Base-by-base conservation (phyloP, 495 filamentous ascomycete species). In the Immersiella caudata region DNA sequence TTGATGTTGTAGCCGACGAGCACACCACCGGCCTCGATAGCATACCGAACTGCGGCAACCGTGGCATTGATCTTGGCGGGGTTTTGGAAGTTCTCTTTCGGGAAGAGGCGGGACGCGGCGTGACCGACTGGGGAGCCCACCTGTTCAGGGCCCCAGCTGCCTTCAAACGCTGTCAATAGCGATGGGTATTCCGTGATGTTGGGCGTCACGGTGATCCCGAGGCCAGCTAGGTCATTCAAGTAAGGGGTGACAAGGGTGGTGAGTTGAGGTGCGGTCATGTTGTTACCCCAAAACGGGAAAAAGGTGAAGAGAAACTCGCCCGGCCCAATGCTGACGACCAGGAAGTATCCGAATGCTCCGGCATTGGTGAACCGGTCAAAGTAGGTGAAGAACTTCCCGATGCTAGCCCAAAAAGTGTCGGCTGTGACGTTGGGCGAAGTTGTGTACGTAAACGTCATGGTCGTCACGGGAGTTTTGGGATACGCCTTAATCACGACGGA, bases 341-440 rank as follows among this genome's bases (percentile, higher is more conserved):
- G 70, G 75, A 82, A 83, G 76, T 88, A 88, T 20, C 80, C 79
- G 72, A 86, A 88, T 18, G 81, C 82, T 5, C 86, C 85, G 7
- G 80, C 79, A 21, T 82, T 78, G 6, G 84, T 80, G 67, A 83
- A 79, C 7, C 71, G 71, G 54, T 81, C 74, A 68, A 87, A 86
- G 61, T 75, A 74, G 49, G 69, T 68, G 36, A 79, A 75, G 73
- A 82, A 87, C 0, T 80, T 77, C 1, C 79, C 74, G 20, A 87
- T 68, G 6, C 78, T 84, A 0, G 75, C 77, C 78, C 79, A 86
- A 76, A 86, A 88, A 24, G 80, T 78, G 29, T 83, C 55, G n/a
- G 74, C 60, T 12, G 82, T 73, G 18, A 81, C 68, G 6, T 68
- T 78, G 51, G 75, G 64, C 9, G 71, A 66, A 3, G 75, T 77